Evolutionary conservation across 139 green algal genomes (phyloP).

Genomic region (Micromonas pusilla): DNA sequence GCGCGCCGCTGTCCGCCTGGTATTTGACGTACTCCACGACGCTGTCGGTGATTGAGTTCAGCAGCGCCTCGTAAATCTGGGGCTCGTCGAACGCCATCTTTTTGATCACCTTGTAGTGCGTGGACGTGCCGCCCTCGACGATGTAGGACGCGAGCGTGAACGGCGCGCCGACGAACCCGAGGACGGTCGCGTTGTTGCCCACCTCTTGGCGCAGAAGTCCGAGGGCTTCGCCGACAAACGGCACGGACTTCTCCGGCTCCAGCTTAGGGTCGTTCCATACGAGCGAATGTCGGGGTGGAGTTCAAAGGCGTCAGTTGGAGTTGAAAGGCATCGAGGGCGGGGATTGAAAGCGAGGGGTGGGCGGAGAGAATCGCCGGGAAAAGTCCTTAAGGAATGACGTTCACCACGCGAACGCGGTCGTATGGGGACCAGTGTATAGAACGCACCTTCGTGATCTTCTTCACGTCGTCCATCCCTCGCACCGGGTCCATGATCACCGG

Average conservation of each 20-base stretch:
- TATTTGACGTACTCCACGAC: slow-evolving; percentile 79
- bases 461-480: slow-evolving; percentile 51
- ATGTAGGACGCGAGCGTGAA: slow-evolving; percentile 95
- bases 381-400: too few relatives aligned
- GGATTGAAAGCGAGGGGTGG: too few relatives aligned
- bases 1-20: slow-evolving; percentile 86
- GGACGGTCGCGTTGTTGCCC: slow-evolving; percentile 51
- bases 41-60: slow-evolving; percentile 76
- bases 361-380: too few relatives aligned
- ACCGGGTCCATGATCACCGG: slow-evolving; percentile 61
- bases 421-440: too few relatives aligned
- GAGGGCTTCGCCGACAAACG: slow-evolving; percentile 3
- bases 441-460: slow-evolving; percentile 60
- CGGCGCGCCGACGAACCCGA: slow-evolving; percentile 89
- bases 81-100: slow-evolving; percentile 64
- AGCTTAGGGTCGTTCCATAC: too few relatives aligned
- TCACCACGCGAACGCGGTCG: too few relatives aligned
- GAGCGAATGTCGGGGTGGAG: too few relatives aligned
- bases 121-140: slow-evolving; percentile 77
- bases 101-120: slow-evolving; percentile 93
- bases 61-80: slow-evolving; percentile 74
- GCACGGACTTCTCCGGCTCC: slow-evolving; percentile 20
- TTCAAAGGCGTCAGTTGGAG: too few relatives aligned
- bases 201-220: slow-evolving; percentile 9
- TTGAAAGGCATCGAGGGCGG: too few relatives aligned